phyloP scores from a whole-genome alignment of 2,329 filamentous ascomycete genomes.

The Mariannaea elegans region DNA sequence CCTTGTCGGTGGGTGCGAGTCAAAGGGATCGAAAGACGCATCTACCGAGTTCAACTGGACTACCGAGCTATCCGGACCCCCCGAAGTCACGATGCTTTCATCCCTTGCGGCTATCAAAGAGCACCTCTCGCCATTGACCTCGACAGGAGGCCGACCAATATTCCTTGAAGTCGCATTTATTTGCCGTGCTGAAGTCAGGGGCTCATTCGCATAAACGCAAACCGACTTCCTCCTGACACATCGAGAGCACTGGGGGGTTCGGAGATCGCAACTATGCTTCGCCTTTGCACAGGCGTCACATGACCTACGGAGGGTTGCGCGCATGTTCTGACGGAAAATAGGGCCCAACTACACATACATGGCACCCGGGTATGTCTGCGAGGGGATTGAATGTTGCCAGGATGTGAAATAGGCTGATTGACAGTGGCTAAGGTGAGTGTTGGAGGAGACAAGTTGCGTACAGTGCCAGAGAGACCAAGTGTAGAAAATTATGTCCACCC shows the following conservation, averaged over 20 bases:
- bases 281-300: slow-evolving; percentile 64
- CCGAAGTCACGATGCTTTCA: neutral
- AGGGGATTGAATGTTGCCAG: neutral
- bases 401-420: neutral
- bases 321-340: slow-evolving; percentile 49
- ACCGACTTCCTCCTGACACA: slow-evolving; percentile 57
- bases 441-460: neutral
- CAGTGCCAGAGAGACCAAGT: too few relatives aligned
- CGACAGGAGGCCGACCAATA: neutral
- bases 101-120: neutral
- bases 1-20: slow-evolving; percentile 63
- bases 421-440: neutral
- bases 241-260: slow-evolving; percentile 62
- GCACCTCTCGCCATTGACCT: neutral
- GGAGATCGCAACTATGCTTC: slow-evolving; percentile 65
- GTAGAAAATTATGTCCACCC: neutral
- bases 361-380: neutral
- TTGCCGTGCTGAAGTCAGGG: slow-evolving; percentile 44
- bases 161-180: slow-evolving; percentile 14
- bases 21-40: slow-evolving; percentile 61
- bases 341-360: neutral
- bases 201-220: slow-evolving; percentile 65
- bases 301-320: slow-evolving; percentile 64
- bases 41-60: slow-evolving; percentile 37
- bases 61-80: slow-evolving; percentile 7